Conservation (phyloP, 2,329 filamentous ascomycete species). For the Calonectria montana region DNA sequence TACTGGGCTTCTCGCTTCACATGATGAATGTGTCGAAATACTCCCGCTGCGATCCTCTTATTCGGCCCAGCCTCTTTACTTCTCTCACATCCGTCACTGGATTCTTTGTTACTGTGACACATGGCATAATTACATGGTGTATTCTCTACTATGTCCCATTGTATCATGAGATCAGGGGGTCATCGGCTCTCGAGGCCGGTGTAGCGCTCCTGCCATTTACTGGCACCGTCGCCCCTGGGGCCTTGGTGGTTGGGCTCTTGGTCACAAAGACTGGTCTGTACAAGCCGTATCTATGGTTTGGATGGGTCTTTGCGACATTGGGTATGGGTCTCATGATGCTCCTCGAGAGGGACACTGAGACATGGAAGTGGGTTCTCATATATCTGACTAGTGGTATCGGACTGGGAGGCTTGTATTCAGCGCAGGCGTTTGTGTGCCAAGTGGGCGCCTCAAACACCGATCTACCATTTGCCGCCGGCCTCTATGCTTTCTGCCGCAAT, state of each 20-base stretch:
- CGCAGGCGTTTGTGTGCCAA: constrained; percentile 72
- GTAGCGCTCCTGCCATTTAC: constrained; percentile 68
- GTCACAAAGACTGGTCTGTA: constrained; percentile 69
- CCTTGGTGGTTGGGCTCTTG: constrained; percentile 65
- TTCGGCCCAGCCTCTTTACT: constrained; percentile 38
- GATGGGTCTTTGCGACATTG: constrained; percentile 70
- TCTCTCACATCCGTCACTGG: constrained; percentile 36
- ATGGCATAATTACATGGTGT: constrained; percentile 38
- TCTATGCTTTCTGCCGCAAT: constrained; percentile 71
- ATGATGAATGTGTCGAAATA: constrained; percentile 35
- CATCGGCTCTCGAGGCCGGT: constrained; percentile 44
- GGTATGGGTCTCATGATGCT: constrained; percentile 68
- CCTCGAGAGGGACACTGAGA: constrained; percentile 60
- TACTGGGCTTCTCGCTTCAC: constrained; percentile 32
- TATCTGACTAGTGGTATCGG: constrained; percentile 71
- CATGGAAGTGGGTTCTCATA: constrained; percentile 69
- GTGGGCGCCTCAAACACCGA: constrained; percentile 58
- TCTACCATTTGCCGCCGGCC: constrained; percentile 62
- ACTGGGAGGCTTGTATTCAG: constrained; percentile 72
- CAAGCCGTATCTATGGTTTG: constrained; percentile 70
- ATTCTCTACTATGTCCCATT: constrained; percentile 37
- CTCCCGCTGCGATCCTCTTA: constrained; percentile 35
- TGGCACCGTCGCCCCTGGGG: constrained; percentile 72
- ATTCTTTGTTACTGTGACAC: constrained; percentile 36
- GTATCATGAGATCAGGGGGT: constrained; percentile 38